phyloP scores from a whole-genome alignment of 140 eudicot genomes.

The Flaveria floridana region DNA sequence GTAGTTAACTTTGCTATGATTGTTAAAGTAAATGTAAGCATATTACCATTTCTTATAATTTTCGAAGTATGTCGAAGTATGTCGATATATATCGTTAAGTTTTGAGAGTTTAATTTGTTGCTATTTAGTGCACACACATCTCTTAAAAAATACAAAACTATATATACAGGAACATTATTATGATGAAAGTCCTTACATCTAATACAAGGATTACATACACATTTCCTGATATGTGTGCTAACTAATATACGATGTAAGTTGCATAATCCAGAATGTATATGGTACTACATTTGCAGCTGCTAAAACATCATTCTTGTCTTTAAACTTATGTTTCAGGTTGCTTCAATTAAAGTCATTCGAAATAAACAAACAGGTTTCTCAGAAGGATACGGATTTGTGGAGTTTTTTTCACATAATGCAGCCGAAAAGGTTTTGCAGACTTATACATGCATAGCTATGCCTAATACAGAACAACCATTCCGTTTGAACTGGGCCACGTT shows the following conservation, averaged over 20 bases:
- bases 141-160: too few relatives aligned
- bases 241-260: not conserved
- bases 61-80: too few relatives aligned
- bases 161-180: too few relatives aligned
- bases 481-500: constrained; percentile 70
- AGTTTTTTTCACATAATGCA: constrained; percentile 48
- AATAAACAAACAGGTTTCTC: constrained; percentile 62
- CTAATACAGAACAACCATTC: constrained; percentile 58
- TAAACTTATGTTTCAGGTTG: constrained; percentile 38
- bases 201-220: too few relatives aligned
- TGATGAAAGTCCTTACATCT: too few relatives aligned
- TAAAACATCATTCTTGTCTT: not conserved
- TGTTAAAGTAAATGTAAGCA: too few relatives aligned
- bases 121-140: too few relatives aligned
- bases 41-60: too few relatives aligned
- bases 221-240: too few relatives aligned
- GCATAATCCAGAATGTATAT: not conserved
- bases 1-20: too few relatives aligned
- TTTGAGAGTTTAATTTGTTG: too few relatives aligned
- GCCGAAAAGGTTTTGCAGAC: constrained; percentile 63
- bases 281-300: not conserved
- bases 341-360: constrained; percentile 59
- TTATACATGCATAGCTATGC: constrained; percentile 48
- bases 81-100: too few relatives aligned
- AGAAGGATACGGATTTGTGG: constrained; percentile 70